Conservation (phyloP, 1,284 basidiomycete genomes). For the Puccinia novopanici region DNA sequence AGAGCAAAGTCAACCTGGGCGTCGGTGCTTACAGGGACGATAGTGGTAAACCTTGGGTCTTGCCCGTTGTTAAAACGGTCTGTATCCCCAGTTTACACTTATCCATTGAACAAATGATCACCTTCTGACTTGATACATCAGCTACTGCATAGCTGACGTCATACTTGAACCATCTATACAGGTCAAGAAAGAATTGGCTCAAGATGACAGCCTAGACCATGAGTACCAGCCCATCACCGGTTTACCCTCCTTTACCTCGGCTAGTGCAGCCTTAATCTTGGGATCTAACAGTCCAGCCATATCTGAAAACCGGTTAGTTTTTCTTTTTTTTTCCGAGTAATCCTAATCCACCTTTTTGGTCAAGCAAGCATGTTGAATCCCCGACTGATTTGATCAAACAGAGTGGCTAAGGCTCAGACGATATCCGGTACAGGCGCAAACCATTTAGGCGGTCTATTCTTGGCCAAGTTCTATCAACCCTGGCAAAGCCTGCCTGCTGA, state of each 20-base stretch:
- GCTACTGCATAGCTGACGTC: not conserved
- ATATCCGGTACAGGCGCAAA: conserved; percentile 95
- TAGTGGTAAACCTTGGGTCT: conserved; percentile 61
- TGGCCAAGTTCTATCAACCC: conserved; percentile 79
- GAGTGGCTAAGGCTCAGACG: conserved; percentile 72
- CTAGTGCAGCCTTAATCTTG: conserved; percentile 79
- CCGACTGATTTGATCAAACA: not conserved
- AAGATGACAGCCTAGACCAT: conserved; percentile 76
- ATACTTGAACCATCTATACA: conserved; percentile 57
- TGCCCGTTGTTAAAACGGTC: conserved; percentile 52
- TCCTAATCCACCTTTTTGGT: not conserved
- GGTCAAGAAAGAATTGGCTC: conserved; percentile 74
- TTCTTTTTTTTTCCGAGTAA: not conserved
- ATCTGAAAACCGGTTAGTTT: conserved; percentile 65
- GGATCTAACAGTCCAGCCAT: conserved; percentile 74
- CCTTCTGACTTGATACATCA: not conserved
- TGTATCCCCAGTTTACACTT: not conserved
- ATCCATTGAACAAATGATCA: not conserved
- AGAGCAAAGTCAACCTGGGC: conserved; percentile 80
- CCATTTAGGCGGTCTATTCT: conserved; percentile 84
- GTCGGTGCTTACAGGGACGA: conserved; percentile 62
- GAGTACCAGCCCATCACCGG: conserved; percentile 93
- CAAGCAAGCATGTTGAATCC: not conserved
- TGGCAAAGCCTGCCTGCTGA: conserved; percentile 62
- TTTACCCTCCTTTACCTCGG: conserved; percentile 74